Percentiles rank a stretch among this genome's conserved stretches.
phyloP scores from a whole-genome alignment of 1,284 basidiomycete genomes.

The Phenoliferia sp. region DNA sequence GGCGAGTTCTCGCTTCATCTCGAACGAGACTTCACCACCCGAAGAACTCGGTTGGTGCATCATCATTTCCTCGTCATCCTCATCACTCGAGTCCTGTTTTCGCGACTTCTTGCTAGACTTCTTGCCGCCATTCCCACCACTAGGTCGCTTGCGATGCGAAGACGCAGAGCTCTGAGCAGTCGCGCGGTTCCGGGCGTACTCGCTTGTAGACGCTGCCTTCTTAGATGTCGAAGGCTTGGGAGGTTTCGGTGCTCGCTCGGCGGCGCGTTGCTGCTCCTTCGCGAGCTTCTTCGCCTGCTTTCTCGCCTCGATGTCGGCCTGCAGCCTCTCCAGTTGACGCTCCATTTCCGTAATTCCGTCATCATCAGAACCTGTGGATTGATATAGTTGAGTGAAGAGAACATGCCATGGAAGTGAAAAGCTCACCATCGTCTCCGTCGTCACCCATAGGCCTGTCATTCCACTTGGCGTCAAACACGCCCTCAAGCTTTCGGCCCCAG shows the following conservation, averaged over 20 bases:
- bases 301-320: conserved; percentile 33
- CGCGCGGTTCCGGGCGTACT: conserved; percentile 3
- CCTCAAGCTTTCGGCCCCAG: conserved; percentile 73
- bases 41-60: conserved; percentile 16
- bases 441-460: conserved; percentile 44
- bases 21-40: conserved; percentile 71
- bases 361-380: conserved; percentile 23
- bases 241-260: conserved; percentile 8
- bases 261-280: conserved; percentile 21
- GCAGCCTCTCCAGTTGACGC: conserved; percentile 33
- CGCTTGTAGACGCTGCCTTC: conserved; percentile 3
- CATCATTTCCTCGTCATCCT: conserved; percentile 38
- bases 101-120: conserved; percentile 16
- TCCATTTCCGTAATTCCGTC: conserved; percentile 35
- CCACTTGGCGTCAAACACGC: conserved; percentile 89
- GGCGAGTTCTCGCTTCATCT: conserved; percentile 93
- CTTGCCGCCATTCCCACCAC: conserved; percentile 27
- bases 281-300: conserved; percentile 26
- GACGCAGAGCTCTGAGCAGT: not conserved
- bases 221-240: conserved; percentile 17
- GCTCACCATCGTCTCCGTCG: conserved; percentile 22
- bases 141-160: not conserved
- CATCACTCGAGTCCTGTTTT: conserved; percentile 24
- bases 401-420: not conserved
- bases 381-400: not conserved